Evolutionary conservation across 2,329 filamentous ascomycete species (phyloP), one percentile per base, ranked within the genome.

Genomic region (Cladosporium sp.): DNA sequence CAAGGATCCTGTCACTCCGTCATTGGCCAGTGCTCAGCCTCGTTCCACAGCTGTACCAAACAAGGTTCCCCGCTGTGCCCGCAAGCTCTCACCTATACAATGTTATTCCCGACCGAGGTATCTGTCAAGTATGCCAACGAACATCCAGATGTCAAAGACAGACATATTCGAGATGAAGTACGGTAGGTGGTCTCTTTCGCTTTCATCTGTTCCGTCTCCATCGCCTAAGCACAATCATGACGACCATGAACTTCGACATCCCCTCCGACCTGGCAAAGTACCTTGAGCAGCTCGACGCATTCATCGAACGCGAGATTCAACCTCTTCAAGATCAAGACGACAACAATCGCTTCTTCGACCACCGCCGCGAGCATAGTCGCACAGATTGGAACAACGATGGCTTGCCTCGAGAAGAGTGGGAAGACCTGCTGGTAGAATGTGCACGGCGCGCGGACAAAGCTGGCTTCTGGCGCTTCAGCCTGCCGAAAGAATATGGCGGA

Each of bases 301-400:
- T 88, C 77, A 87, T 89, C 69, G 78, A 82, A 2, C 72, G 75
- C 15, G 80, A 82, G 59, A 88, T 87, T 69, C 75, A 78, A 0
- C 86, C 85, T 1, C 77, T 88, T 1, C 85, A 89, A 74, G 76
- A 83, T 68, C 76, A 78, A 28, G 76, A 85, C 71, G 85, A 88
- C 74, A 89, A 89, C 72, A 80, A 86, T 64, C 83, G 86, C 66
- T 89, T 89, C 82, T 89, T 89, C 76, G 86, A 89, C 74, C 84
- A 89, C 75, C 83, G 87, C 21, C 84, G 87, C 68, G 87, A 89
- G 71, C 82, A 88, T 71, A 79, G 85, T 7, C 84, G 87, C 38
- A 89, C 87, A 1, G 82, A 89, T 72, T 89, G 86, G 85, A 82
- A 84, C 64, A 82, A 83, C 49, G 78, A 80, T 65, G 86, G 87